Evolutionary conservation across 192 early-diverging fungal species (phyloP), one percentile per base, ranked within the genome.

Genomic region (Neocallimastix lanati): DNA sequence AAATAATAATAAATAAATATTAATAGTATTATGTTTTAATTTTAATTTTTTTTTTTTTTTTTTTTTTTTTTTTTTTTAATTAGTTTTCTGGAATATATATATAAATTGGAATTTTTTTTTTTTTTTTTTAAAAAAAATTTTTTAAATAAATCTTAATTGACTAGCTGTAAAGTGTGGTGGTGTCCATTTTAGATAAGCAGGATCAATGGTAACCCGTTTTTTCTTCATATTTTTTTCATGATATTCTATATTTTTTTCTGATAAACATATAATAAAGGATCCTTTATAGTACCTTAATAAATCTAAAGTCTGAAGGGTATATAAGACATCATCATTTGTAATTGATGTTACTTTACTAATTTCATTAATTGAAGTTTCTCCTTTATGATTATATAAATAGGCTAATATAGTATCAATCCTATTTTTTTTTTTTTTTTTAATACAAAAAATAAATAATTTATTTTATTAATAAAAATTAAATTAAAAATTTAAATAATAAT

Each of bases 251-350:
- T 94, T 92, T 28, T 93, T 92, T 76, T 98, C 92, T 83, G 91
- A 93, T 78, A 99, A 80, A 79, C 92, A 93, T 79, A 98, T 93
- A 58, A 95, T 92, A 83, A 93, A 93, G 83, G 94, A 92, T 14
- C 95, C 94, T 78, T 93, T 89, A 82, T 97, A 97, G 80, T 94
- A 96, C 82, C 93, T 94, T 78, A 99, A 87, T 76, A 95, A 89
- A 78, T 94, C 94, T 78, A 98, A 85, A 33, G 88, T 91, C 82
- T 96, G 93, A 27, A 98, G 83, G 2, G 98, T 97, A 81, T 95
- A 93, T 13, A 77, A 83, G 50, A 98, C 93, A 86, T 99, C 98
- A 79, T 93, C 92, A 1, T 90, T 84, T 0, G 95, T 95, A 78
- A 99, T 93, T 29, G 92, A 89, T 3, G 96, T 98, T 81, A 89